Percentiles rank a stretch among this genome's conserved stretches.
Conservation (phyloP, 169 alveolate genomes). For the Prorocentrum cordatum region DNA sequence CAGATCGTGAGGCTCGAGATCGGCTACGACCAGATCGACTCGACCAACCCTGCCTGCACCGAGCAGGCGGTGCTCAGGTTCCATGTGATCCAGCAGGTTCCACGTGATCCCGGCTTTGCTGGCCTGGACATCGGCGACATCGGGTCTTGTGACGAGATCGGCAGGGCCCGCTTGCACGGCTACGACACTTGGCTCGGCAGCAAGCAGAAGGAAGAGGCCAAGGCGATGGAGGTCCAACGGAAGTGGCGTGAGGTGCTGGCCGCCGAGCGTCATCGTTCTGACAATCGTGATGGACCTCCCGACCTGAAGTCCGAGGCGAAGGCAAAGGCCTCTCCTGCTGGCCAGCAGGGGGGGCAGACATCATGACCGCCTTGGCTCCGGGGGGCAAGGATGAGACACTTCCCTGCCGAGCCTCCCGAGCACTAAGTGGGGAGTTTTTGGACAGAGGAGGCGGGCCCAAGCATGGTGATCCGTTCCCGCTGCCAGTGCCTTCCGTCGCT, state of each 20-base stretch:
- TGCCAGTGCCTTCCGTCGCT: too few species aligned
- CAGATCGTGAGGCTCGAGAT: neutral
- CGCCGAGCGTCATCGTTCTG: neutral
- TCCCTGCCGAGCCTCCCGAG: too few species aligned
- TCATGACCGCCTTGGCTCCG: too few species aligned
- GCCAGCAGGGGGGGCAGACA: too few species aligned
- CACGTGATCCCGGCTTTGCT: constrained; percentile 4
- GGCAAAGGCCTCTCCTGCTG: too few species aligned
- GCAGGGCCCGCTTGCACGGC: constrained; percentile 2
- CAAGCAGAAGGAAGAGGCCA: constrained; percentile 24
- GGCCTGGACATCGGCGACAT: constrained; percentile 5
- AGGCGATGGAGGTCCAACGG: neutral
- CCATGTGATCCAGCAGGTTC: neutral
- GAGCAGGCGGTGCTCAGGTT: neutral
- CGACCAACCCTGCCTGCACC: neutral
- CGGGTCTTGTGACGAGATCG: neutral
- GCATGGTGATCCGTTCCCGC: too few species aligned
- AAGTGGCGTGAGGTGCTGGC: constrained; percentile 12
- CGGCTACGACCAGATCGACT: constrained; percentile 9
- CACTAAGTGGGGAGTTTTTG: too few species aligned
- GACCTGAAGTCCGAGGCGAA: too few species aligned
- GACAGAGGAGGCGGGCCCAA: too few species aligned
- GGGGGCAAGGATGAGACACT: too few species aligned
- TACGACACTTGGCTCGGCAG: neutral
- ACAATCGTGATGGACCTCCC: too few species aligned